Percentiles rank a stretch among this genome's conserved stretches.
These are phyloP conservation scores for Conoideocrella luteorostrata DNA, from an alignment of 2,329 filamentous ascomycete genomes.

Conservation along the genomic window DNA sequence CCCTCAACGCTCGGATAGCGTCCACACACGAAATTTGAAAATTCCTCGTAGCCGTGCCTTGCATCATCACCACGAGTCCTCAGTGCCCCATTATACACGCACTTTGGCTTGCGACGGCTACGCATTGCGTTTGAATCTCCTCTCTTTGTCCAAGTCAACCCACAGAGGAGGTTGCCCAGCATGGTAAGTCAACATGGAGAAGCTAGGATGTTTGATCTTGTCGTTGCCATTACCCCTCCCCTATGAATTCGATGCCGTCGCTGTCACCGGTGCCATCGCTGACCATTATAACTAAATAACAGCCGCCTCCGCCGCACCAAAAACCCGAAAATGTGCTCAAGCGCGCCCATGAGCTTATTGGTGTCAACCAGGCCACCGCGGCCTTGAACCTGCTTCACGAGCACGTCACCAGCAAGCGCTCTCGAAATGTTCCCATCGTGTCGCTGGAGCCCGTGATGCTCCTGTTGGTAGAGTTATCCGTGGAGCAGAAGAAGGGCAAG, in stretches of 20 bases:
- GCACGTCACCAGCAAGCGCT: conserved; percentile 97
- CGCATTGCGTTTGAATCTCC: conserved; percentile 30
- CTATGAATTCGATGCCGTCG: conserved; percentile 16
- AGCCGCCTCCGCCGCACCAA: conserved; percentile 95
- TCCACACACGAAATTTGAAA: conserved; percentile 42
- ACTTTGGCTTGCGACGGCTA: conserved; percentile 32
- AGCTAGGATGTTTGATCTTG: conserved; percentile 12
- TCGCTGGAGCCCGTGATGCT: conserved; percentile 98
- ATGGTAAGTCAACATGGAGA: conserved; percentile 34
- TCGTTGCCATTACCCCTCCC: conserved; percentile 22
- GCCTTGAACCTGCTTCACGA: conserved; percentile 94
- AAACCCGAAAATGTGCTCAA: conserved; percentile 99
- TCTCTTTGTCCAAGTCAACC: conserved; percentile 28
- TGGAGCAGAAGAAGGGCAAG: conserved; percentile 97
- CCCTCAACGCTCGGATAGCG: conserved; percentile 37
- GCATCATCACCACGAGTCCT: conserved; percentile 33
- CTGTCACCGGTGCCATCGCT: background rate
- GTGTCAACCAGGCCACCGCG: conserved; percentile 86
- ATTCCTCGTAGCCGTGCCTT: conserved; percentile 28
- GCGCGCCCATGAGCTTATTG: conserved; percentile 97
- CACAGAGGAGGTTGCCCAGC: conserved; percentile 46
- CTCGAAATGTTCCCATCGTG: conserved; percentile 92
- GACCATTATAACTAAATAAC: conserved; percentile 9
- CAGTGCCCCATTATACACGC: conserved; percentile 28
- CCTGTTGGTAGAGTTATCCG: conserved; percentile 91